A percentile compares a stretch with the other conserved stretches of the same genome.
Evolutionary conservation across 164 flowering plant species (phyloP).

Genomic region (Tetrastigma voinierianum): DNA sequence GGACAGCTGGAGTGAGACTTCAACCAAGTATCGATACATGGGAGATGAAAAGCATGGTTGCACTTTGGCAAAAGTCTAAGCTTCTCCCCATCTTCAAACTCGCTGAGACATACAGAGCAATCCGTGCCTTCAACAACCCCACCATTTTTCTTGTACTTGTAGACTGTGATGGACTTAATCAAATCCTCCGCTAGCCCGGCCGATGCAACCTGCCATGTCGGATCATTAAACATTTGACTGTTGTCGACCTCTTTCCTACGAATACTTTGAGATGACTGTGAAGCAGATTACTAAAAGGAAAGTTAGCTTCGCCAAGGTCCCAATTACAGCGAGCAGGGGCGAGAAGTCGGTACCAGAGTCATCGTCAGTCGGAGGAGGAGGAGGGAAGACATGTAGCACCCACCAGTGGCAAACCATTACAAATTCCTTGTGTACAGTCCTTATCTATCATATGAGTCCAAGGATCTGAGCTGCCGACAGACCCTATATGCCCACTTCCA

Average conservation of each 20-base stretch:
- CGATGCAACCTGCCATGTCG: conserved; percentile 1
- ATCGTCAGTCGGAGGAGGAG: conserved; percentile 53
- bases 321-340: conserved; percentile 76
- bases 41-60: conserved; percentile 49
- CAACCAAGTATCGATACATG: conserved; percentile 53
- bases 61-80: conserved; percentile 44
- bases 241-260: conserved; percentile 24
- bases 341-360: conserved; percentile 43
- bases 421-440: conserved; percentile 70
- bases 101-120: conserved; percentile 47
- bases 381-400: conserved; percentile 78
- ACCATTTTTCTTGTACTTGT: conserved; percentile 34
- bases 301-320: conserved; percentile 62
- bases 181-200: conserved; percentile 24
- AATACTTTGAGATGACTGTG: conserved; percentile 56
- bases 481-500: conserved; percentile 28
- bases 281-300: conserved; percentile 65
- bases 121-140: conserved; percentile 37
- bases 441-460: conserved; percentile 49
- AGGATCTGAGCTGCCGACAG: conserved; percentile 37
- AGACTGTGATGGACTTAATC: conserved; percentile 31
- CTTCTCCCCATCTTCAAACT: conserved; percentile 42
- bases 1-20: conserved; percentile 38
- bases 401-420: conserved; percentile 75
- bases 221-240: not conserved